These are phyloP conservation scores for Penicillium psychrofluorescens DNA, from an alignment of 495 filamentous ascomycete species.

Conservation along the genomic window DNA sequence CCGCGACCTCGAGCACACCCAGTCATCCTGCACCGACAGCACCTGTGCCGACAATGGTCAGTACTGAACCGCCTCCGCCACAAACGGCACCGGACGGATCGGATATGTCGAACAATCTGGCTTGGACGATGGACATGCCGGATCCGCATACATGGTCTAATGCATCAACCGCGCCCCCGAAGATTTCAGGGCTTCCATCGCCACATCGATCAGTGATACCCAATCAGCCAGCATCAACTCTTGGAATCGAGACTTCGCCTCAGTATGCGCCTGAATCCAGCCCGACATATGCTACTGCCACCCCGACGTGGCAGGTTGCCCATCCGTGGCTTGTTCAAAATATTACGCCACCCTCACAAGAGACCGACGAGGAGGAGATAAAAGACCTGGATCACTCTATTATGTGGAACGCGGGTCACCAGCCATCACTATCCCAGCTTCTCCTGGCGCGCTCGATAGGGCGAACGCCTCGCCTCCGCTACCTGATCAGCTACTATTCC, in stretches of 20 bases:
- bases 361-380: slow-evolving; percentile 17
- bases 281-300: slow-evolving; percentile 8
- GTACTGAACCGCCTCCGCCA: not conserved
- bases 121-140: slow-evolving; percentile 24
- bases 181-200: slow-evolving; percentile 18
- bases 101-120: slow-evolving; percentile 8
- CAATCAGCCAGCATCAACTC: slow-evolving; percentile 8
- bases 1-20: not conserved
- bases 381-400: slow-evolving; percentile 6
- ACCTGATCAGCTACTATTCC: slow-evolving; percentile 59
- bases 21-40: too few relatives aligned
- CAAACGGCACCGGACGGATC: slow-evolving; percentile 6
- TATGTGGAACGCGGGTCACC: slow-evolving; percentile 20
- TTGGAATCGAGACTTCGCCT: slow-evolving; percentile 9
- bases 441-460: slow-evolving; percentile 41
- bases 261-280: slow-evolving; percentile 11
- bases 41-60: too few relatives aligned
- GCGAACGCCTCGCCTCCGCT: slow-evolving; percentile 49
- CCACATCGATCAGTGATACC: slow-evolving; percentile 11
- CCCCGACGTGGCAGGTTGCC: slow-evolving; percentile 10
- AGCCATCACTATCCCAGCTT: slow-evolving; percentile 35
- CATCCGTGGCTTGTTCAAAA: slow-evolving; percentile 3
- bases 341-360: slow-evolving; percentile 7
- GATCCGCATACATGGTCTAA: slow-evolving; percentile 20
- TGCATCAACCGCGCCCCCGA: slow-evolving; percentile 8